phyloP scores from a whole-genome alignment of 441 rosid species.

The Croton setiger region DNA sequence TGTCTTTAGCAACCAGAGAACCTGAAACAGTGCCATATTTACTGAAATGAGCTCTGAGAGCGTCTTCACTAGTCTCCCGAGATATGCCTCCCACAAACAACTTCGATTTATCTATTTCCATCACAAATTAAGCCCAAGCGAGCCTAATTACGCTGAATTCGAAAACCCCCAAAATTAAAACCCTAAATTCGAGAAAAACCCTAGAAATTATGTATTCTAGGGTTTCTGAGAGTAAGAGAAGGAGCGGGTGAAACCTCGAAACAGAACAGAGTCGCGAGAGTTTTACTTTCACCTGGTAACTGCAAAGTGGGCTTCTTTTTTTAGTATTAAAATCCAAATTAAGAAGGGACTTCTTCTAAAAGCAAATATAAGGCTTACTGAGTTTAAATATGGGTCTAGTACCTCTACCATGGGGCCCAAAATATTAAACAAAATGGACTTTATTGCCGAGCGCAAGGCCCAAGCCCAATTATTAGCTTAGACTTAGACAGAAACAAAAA shows the following conservation, averaged over 20 bases:
- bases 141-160: conserved; percentile 29
- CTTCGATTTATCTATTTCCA: conserved; percentile 55
- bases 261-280: too few relatives aligned
- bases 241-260: conserved; percentile 1
- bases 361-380: too few relatives aligned
- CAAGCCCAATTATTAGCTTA: too few relatives aligned
- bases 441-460: too few relatives aligned
- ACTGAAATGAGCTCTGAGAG: conserved; percentile 54
- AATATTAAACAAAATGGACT: too few relatives aligned
- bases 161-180: conserved; percentile 4
- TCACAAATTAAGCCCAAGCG: conserved; percentile 14
- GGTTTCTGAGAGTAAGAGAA: conserved; percentile 15
- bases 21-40: conserved; percentile 58
- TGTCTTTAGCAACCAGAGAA: conserved; percentile 53
- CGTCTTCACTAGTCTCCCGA: conserved; percentile 56
- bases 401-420: too few relatives aligned
- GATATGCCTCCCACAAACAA: conserved; percentile 69
- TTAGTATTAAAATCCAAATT: too few relatives aligned
- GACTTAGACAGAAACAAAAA: too few relatives aligned
- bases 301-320: neutral
- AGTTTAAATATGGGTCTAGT: neutral
- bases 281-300: neutral
- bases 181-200: conserved; percentile 21
- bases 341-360: too few relatives aligned
- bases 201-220: conserved; percentile 25